Evolutionary conservation across 495 filamentous ascomycete genomes (phyloP).

Genomic region (Podospora pseudocomata): DNA sequence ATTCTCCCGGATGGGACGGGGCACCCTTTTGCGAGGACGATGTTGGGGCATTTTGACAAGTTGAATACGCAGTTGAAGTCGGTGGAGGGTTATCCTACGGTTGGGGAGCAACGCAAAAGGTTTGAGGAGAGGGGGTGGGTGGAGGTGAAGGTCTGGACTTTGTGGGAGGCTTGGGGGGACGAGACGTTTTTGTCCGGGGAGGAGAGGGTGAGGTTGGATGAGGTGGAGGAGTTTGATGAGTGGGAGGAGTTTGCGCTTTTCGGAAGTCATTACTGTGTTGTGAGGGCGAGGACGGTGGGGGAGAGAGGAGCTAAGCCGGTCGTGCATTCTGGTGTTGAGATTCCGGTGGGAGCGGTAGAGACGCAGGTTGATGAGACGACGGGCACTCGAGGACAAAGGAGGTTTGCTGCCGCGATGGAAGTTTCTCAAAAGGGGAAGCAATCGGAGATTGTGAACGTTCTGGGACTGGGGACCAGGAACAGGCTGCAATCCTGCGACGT

Average conservation of each 20-base stretch:
- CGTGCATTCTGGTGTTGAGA: not conserved
- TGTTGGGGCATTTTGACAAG: slow-evolving; percentile 82
- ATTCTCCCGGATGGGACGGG: slow-evolving; percentile 69
- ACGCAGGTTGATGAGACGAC: slow-evolving; percentile 31
- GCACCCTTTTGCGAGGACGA: slow-evolving; percentile 83
- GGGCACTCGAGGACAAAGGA: slow-evolving; percentile 37
- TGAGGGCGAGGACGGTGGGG: slow-evolving; percentile 51
- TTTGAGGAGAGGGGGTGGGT: slow-evolving; percentile 66
- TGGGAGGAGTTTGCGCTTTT: slow-evolving; percentile 95
- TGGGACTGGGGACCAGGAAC: slow-evolving; percentile 59
- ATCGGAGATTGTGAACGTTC: slow-evolving; percentile 40
- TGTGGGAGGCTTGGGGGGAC: slow-evolving; percentile 79
- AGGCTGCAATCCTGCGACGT: slow-evolving; percentile 60
- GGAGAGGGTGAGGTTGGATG: slow-evolving; percentile 57
- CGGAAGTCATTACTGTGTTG: slow-evolving; percentile 78
- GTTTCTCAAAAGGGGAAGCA: slow-evolving; percentile 12
- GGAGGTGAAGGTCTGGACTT: slow-evolving; percentile 53
- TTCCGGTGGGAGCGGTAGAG: slow-evolving; percentile 4
- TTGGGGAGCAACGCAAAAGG: slow-evolving; percentile 59
- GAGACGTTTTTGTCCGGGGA: slow-evolving; percentile 54
- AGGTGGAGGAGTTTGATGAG: slow-evolving; percentile 82
- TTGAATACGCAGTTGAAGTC: slow-evolving; percentile 71
- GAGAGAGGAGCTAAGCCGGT: slow-evolving; percentile 1
- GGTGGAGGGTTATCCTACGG: slow-evolving; percentile 63
- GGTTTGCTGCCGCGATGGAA: slow-evolving; percentile 40